phyloP scores from a whole-genome alignment of 2,329 filamentous ascomycete genomes.

The Aschersonia sp. region DNA sequence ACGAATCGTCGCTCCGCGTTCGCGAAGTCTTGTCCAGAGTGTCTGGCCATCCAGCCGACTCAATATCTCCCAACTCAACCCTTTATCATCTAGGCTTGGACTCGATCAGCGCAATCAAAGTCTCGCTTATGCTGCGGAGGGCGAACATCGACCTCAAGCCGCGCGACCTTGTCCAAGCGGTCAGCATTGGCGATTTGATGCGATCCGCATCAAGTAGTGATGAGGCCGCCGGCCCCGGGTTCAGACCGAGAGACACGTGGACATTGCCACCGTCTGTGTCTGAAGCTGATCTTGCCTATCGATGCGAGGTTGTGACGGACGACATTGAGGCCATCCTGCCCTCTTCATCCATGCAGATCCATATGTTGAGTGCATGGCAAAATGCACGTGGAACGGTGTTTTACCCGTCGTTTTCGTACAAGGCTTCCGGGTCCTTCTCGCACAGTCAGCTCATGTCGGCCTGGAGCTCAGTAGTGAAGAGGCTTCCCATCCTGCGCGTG shows the following conservation, averaged over 20 bases:
- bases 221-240: too few relatives aligned
- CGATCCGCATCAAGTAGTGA: neutral
- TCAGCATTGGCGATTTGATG: conserved; percentile 52
- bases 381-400: conserved; percentile 52
- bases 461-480: conserved; percentile 43
- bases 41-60: conserved; percentile 40
- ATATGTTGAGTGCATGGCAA: conserved; percentile 69
- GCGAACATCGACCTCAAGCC: conserved; percentile 48
- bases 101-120: conserved; percentile 83
- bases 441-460: conserved; percentile 31
- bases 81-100: conserved; percentile 81
- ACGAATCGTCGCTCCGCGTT: conserved; percentile 20
- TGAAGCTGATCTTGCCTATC: conserved; percentile 19
- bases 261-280: conserved; percentile 22
- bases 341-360: conserved; percentile 61
- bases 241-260: conserved; percentile 6
- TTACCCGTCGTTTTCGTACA: conserved; percentile 57
- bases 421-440: conserved; percentile 24
- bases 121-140: conserved; percentile 54
- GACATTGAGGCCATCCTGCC: conserved; percentile 47
- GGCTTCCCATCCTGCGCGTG: conserved; percentile 55
- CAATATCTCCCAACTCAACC: conserved; percentile 46
- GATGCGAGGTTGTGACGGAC: conserved; percentile 22
- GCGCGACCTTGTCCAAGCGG: conserved; percentile 53
- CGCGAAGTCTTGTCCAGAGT: conserved; percentile 37